A percentile compares a stretch with the other conserved stretches of the same genome.
Conservation (phyloP, 2,329 filamentous ascomycete species). For the Cordyceps militaris region DNA sequence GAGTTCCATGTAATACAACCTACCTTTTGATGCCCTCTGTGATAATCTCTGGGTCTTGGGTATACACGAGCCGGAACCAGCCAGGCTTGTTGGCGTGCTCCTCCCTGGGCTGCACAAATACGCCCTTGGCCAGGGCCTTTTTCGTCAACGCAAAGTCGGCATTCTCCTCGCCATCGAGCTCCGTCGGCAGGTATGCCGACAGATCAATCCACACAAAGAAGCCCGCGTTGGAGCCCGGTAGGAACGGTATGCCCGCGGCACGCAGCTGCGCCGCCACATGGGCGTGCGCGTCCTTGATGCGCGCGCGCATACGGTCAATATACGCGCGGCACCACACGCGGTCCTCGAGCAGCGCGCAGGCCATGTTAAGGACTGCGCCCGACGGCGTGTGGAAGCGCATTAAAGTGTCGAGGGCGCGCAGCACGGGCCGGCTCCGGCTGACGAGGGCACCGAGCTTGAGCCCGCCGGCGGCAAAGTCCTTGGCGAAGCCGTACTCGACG, state of each 20-base stretch:
- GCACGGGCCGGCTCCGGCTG: slow-evolving; percentile 27
- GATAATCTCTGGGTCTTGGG: slow-evolving; percentile 29
- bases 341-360: slow-evolving; percentile 39
- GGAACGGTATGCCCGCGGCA: slow-evolving; percentile 36
- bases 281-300: slow-evolving; percentile 33
- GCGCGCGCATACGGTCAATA: slow-evolving; percentile 31
- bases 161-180: slow-evolving; percentile 24
- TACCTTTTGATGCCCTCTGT: slow-evolving; percentile 31
- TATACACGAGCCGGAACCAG: slow-evolving; percentile 49
- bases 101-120: slow-evolving; percentile 43
- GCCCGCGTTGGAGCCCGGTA: slow-evolving; percentile 43
- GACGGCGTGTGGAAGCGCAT: slow-evolving; percentile 42
- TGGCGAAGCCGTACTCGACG: slow-evolving; percentile 38
- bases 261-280: slow-evolving; percentile 32
- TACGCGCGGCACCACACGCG: slow-evolving; percentile 38
- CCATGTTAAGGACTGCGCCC: slow-evolving; percentile 35
- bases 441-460: slow-evolving; percentile 43
- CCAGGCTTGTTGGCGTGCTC: slow-evolving; percentile 40
- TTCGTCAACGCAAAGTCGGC: slow-evolving; percentile 38
- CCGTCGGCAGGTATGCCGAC: slow-evolving; percentile 32
- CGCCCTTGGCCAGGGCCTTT: slow-evolving; percentile 36
- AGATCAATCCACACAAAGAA: slow-evolving; percentile 52
- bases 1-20: background rate
- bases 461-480: slow-evolving; percentile 48
- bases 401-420: slow-evolving; percentile 29